Evolutionary conservation across 2,329 filamentous ascomycete species (phyloP).

Genomic region (Alternaria sp.): DNA sequence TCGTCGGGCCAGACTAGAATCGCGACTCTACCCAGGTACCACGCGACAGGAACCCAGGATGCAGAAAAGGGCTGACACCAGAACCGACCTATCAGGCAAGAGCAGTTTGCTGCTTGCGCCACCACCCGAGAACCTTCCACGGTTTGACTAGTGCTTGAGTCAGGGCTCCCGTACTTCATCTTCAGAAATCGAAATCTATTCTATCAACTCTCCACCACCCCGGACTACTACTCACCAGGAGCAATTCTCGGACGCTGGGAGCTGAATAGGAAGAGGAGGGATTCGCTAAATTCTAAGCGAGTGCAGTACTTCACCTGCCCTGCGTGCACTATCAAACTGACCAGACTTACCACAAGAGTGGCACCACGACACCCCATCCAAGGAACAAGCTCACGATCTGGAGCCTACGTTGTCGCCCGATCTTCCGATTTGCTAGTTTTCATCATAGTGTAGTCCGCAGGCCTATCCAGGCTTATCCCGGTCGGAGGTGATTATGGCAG

Average conservation of each 20-base stretch:
- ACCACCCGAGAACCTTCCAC: neutral
- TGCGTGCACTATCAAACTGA: too few species aligned
- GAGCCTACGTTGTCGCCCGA: neutral
- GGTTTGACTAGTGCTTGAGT: neutral
- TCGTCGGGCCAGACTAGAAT: conserved; percentile 13
- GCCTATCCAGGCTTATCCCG: neutral
- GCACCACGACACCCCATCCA: too few species aligned
- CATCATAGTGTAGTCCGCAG: neutral
- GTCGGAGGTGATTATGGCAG: conserved; percentile 16
- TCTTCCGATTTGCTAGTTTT: neutral
- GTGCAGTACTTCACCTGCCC: too few species aligned
- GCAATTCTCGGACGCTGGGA: neutral
- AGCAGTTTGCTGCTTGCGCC: neutral
- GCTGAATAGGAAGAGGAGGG: fast-evolving
- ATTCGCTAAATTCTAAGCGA: neutral
- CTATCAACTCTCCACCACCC: neutral
- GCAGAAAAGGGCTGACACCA: neutral
- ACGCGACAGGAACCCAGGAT: neutral
- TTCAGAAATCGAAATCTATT: neutral
- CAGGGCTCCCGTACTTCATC: neutral
- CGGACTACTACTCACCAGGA: neutral
- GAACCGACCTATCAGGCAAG: neutral
- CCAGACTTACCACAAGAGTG: too few species aligned
- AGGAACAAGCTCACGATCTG: too few species aligned
- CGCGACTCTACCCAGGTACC: neutral